Base-by-base conservation (phyloP, 1,139 yeast species). In the Citeromyces siamensis region DNA sequence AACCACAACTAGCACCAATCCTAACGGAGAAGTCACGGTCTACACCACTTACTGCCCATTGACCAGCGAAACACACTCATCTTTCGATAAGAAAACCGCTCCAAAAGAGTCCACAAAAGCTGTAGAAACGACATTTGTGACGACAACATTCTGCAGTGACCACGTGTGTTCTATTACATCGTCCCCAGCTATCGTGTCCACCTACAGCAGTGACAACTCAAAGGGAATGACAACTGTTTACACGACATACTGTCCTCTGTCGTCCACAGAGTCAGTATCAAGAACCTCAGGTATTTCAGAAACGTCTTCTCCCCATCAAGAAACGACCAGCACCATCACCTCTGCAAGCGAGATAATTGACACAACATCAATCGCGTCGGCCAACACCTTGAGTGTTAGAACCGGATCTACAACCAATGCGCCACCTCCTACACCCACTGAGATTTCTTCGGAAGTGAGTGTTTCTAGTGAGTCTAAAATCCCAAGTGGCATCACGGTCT, bases 11-110 rank as follows among this genome's bases (percentile, higher is more conserved):
- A 56, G 59, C 14, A 26, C 31, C 34, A 59, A 61, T 22, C 43
- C 51, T 28, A 46, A 33, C 6, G 44, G 41, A 31, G 37, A 35
- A 23, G 47, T 38, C 23, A 58, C 64, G 34, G 42, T 46, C 31
- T 55, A 53, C 52, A 60, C 66, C 42, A 62, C 68, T 28, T 62
- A 56, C 53, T 62, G 67, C 46, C 68, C 66, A 41, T 50, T 59
- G 17, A 26, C 31, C 12, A 26, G 31, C 31, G 16, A 26, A 26
- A 9, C 16, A 4, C 31, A 12, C 6, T 14, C 8, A 13, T 17
- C 6, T 26, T 17, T 12, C 5, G 17, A 26, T 6, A 7, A 4
- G 31, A 13, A 6, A 26, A 17, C 16, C 31, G 17, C 8, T 26
- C 31, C 31, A 14, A 6, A 6, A 13, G 17, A 26, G 31, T 26